A percentile compares a stretch with the other conserved stretches of the same genome.
Conservation (phyloP, 164 flowering plant species). For the Tetrastigma voinierianum region DNA sequence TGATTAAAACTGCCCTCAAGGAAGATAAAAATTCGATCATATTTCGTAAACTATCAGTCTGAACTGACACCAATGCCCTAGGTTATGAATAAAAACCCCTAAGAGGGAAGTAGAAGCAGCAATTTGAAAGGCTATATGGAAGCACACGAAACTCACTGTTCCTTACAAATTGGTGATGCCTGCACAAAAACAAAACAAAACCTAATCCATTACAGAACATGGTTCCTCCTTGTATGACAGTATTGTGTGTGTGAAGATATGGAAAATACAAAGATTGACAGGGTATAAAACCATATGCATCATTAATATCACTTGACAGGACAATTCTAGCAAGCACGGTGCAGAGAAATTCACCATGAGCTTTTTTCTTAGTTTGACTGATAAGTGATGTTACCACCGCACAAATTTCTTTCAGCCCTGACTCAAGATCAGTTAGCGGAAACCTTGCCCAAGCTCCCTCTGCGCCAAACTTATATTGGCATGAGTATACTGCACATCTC, state of each 20-base stretch:
- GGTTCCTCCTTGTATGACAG: constrained; percentile 30
- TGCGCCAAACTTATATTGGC: constrained; percentile 54
- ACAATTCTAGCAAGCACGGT: neutral
- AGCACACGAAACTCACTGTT: constrained; percentile 2
- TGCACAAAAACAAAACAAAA: constrained; percentile 18
- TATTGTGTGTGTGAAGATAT: neutral
- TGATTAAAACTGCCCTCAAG: neutral
- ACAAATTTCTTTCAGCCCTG: constrained; percentile 55
- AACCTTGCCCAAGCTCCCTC: constrained; percentile 50
- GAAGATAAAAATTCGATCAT: constrained; percentile 12
- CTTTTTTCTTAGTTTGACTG: constrained; percentile 32
- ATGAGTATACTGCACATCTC: constrained; percentile 53
- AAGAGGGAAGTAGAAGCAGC: constrained; percentile 4
- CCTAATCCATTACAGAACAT: constrained; percentile 15
- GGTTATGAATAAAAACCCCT: constrained; percentile 3
- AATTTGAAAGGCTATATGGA: constrained; percentile 12
- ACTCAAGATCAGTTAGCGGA: constrained; percentile 40
- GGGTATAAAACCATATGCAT: neutral
- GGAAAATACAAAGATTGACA: neutral
- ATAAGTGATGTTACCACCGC: constrained; percentile 40
- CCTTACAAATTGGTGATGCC: constrained; percentile 21
- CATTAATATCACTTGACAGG: neutral
- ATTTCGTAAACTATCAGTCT: constrained; percentile 9
- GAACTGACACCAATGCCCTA: constrained; percentile 15
- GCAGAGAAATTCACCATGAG: constrained; percentile 23